A percentile compares a stretch with the other conserved stretches of the same genome.
phyloP scores from a whole-genome alignment of 306 rosid species.

The Senna siamea region DNA sequence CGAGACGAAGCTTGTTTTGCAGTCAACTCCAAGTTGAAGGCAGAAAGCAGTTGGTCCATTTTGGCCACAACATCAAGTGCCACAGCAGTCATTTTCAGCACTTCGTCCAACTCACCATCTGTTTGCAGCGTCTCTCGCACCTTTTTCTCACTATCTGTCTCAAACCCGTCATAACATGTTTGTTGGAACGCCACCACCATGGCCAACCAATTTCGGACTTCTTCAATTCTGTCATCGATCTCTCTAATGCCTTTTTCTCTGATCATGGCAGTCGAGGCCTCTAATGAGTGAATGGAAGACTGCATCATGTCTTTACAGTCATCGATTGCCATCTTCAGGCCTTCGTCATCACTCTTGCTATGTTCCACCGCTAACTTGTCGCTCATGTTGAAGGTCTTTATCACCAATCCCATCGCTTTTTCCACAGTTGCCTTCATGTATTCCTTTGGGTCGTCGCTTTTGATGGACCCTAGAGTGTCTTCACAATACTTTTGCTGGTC shows the following conservation, averaged over 20 bases:
- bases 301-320: constrained; percentile 56
- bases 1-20: constrained; percentile 44
- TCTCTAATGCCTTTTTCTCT: constrained; percentile 30
- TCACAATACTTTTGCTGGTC: constrained; percentile 39
- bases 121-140: constrained; percentile 30
- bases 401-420: constrained; percentile 34
- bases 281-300: constrained; percentile 38
- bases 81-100: constrained; percentile 53
- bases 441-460: constrained; percentile 43
- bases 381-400: constrained; percentile 40
- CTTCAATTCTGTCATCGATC: constrained; percentile 36
- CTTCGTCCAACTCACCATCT: constrained; percentile 37
- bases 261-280: constrained; percentile 5
- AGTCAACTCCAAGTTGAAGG: constrained; percentile 43
- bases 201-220: constrained; percentile 70
- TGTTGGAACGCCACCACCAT: constrained; percentile 60
- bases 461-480: constrained; percentile 25
- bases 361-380: constrained; percentile 35
- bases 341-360: not conserved
- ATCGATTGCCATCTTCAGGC: constrained; percentile 41
- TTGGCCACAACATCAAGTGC: constrained; percentile 61
- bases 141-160: constrained; percentile 37
- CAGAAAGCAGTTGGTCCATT: constrained; percentile 37
- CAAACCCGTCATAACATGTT: constrained; percentile 60
- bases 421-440: constrained; percentile 39